A percentile compares a stretch with the other conserved stretches of the same genome.
phyloP scores from a whole-genome alignment of 116 monocot species.

The Thalassia testudinum region DNA sequence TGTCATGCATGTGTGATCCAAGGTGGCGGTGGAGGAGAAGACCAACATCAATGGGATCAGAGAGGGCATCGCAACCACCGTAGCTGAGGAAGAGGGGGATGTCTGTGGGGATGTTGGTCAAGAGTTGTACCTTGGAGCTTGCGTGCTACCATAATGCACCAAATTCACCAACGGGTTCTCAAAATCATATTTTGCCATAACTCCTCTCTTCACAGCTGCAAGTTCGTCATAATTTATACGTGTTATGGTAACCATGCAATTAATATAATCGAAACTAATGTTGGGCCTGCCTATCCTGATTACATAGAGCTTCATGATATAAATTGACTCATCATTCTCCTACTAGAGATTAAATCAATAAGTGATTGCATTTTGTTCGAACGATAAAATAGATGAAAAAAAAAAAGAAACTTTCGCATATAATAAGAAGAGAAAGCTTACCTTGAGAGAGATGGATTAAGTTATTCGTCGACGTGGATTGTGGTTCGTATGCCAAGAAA shows the following conservation, averaged over 20 bases:
- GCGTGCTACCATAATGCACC: slow-evolving; percentile 30
- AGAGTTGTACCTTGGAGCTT: slow-evolving; percentile 52
- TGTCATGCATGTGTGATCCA: slow-evolving; percentile 23
- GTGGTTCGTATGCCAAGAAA: slow-evolving; percentile 48
- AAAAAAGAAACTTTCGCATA: too few relatives aligned
- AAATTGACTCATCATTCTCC: too few relatives aligned
- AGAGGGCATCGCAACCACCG: slow-evolving; percentile 61
- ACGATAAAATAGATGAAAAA: too few relatives aligned
- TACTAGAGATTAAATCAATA: too few relatives aligned
- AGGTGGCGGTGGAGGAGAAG: slow-evolving; percentile 33
- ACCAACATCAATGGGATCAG: slow-evolving; percentile 42
- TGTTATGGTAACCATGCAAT: too few relatives aligned
- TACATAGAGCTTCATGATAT: too few relatives aligned
- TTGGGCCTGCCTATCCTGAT: too few relatives aligned
- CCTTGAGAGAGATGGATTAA: slow-evolving; percentile 72
- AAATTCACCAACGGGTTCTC: slow-evolving; percentile 24
- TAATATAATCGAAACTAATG: too few relatives aligned
- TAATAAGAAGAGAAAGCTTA: slow-evolving; percentile 14
- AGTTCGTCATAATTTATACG: too few relatives aligned
- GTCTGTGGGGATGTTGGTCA: slow-evolving; percentile 34
- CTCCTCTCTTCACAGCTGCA: slow-evolving; percentile 41
- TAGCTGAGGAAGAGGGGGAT: slow-evolving; percentile 75
- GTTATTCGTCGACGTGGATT: slow-evolving; percentile 62
- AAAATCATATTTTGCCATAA: slow-evolving; percentile 55
- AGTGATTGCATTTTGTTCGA: too few relatives aligned